Evolutionary conservation across 768 basidiomycete genomes (phyloP).

Genomic region (Boletus subcaerulescens): DNA sequence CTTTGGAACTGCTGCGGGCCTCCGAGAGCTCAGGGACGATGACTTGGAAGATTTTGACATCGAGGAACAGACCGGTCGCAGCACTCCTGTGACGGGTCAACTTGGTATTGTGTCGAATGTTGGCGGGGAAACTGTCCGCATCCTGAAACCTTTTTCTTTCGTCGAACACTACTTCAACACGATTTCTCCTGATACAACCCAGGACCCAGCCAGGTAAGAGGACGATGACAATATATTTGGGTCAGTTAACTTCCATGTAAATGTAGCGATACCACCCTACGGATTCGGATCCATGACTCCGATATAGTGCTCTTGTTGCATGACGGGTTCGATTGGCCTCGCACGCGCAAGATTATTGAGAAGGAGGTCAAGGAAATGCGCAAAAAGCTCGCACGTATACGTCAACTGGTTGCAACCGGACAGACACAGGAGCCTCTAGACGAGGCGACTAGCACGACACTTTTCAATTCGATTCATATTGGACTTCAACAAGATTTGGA

Average conservation of each 20-base stretch:
- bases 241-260: slow-evolving; percentile 26
- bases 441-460: slow-evolving; percentile 66
- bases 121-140: slow-evolving; percentile 83
- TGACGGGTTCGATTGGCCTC: slow-evolving; percentile 92
- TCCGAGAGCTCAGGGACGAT: slow-evolving; percentile 69
- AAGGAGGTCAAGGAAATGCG: slow-evolving; percentile 87
- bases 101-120: slow-evolving; percentile 54
- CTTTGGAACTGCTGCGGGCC: slow-evolving; percentile 73
- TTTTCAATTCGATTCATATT: slow-evolving; percentile 94
- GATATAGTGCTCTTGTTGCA: slow-evolving; percentile 73
- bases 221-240: neutral
- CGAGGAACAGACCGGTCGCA: slow-evolving; percentile 16
- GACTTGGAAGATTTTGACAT: slow-evolving; percentile 66
- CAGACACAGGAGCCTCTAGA: slow-evolving; percentile 77
- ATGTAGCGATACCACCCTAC: slow-evolving; percentile 46
- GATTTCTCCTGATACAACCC: slow-evolving; percentile 52
- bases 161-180: slow-evolving; percentile 74
- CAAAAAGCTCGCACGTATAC: slow-evolving; percentile 79
- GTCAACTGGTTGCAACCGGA: slow-evolving; percentile 87
- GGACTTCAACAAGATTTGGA: slow-evolving; percentile 80
- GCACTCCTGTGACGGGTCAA: slow-evolving; percentile 24
- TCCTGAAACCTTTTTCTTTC: slow-evolving; percentile 64
- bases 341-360: slow-evolving; percentile 83
- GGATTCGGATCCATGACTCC: slow-evolving; percentile 55
- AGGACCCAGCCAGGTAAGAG: slow-evolving; percentile 47